Base-by-base conservation (phyloP, 2,329 filamentous ascomycete genomes). In the Colletotrichum coccodes region DNA sequence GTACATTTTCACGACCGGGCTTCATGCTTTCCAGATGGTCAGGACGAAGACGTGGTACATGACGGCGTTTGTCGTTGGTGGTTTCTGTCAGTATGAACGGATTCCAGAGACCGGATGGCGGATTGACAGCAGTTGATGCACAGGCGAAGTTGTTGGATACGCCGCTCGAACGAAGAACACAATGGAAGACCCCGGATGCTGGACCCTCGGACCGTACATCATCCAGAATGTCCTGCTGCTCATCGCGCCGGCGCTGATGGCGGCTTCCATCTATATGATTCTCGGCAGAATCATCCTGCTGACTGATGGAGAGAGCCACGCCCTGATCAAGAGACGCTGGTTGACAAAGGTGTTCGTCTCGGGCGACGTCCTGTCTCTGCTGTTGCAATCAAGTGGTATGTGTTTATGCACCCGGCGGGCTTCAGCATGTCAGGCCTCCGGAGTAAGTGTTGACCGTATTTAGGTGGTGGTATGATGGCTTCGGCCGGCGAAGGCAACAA, bases 331-430 rank as follows among this genome's bases (percentile, higher is more conserved):
- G 1, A 75, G 79, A 0, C 77, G 64, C n/a, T 84, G 81, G 80
- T 73, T 87, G 36, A 87, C 86, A 2, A 84, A 83, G 67, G 76
- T 87, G 38, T 88, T 87, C 66, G 84, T 88, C 2, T 70, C 77
- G 3, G 85, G 84, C 8, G 86, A 88, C 69, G 75, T 87, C 1
- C 47, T 86, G 1, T 84, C 81, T 3, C 84, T 87, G n/a, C 56
- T 77, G 12, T 71, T 77, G 4, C 77, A 79, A 59, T 72, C 76
- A 23, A 71, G 70, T 49, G 77, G 76, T 73, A 65, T 34, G 60
- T 57, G 3, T 4, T 23, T 30, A 18, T 28, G 1, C 44, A 11
- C 3, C 16, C 3, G 3, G 2, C 4, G 6, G 3, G 2, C 4
- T 3, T 3, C 28, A 28, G 3, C 16, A 1, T 23, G 18, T 21